A percentile compares a stretch with the other conserved stretches of the same genome.
phyloP scores from a whole-genome alignment of 306 rosid genomes.

The Malus asiatica region DNA sequence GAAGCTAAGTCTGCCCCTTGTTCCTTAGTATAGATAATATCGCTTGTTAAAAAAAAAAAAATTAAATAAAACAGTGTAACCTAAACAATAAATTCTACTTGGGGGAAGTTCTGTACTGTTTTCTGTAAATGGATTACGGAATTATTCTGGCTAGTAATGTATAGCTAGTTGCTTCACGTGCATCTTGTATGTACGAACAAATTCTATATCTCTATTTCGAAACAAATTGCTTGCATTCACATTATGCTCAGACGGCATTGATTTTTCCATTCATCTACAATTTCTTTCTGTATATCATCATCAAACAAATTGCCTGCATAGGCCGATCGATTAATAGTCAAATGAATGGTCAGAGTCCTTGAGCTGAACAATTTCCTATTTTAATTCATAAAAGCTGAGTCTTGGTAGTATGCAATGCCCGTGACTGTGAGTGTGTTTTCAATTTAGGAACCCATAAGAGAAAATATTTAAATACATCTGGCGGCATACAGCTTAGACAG shows the following conservation, averaged over 20 bases:
- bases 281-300: no score
- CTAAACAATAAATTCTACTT: no score
- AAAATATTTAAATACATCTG: not conserved
- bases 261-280: no score
- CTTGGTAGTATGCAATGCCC: not conserved
- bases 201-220: not conserved
- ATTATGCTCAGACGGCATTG: not conserved
- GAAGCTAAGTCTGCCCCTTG: rapidly evolving
- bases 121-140: not conserved
- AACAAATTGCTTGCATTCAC: not conserved
- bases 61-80: not conserved
- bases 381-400: not conserved
- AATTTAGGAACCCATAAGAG: not conserved
- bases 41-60: no score
- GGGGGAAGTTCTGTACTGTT: not conserved
- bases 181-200: not conserved
- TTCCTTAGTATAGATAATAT: no score
- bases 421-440: not conserved
- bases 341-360: not conserved
- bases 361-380: not conserved
- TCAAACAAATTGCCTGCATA: no score
- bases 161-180: not conserved
- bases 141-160: not conserved
- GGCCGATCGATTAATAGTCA: not conserved
- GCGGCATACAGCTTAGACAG: not conserved